Conservation (phyloP, 176 grass and related monocot species). For the Hordeum marinum region DNA sequence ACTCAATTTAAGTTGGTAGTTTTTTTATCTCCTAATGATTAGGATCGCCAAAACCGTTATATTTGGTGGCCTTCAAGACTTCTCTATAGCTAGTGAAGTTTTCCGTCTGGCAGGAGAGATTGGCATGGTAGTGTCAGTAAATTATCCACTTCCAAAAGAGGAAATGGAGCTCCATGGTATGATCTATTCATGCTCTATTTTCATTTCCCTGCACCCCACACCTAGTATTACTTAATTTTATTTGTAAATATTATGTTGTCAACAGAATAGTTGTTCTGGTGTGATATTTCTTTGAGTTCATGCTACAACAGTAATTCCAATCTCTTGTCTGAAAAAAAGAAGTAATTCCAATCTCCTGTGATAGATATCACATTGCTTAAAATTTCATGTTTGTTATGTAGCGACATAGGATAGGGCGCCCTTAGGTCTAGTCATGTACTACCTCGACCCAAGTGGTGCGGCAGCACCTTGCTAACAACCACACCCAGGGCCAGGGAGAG, state of each 20-base stretch:
- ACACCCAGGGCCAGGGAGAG: not conserved
- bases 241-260: not conserved
- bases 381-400: not conserved
- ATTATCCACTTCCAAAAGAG: conserved; percentile 72
- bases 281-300: not conserved
- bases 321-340: not conserved
- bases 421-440: not conserved
- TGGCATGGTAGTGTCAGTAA: conserved; percentile 70
- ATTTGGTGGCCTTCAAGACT: conserved; percentile 67
- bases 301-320: not conserved
- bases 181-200: conserved; percentile 2
- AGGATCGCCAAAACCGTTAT: conserved; percentile 93
- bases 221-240: not conserved
- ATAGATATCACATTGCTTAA: not conserved
- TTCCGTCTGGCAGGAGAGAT: conserved; percentile 68
- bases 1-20: not conserved
- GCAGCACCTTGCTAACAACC: not conserved
- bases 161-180: conserved; percentile 76
- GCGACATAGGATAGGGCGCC: not conserved
- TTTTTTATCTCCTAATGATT: not conserved
- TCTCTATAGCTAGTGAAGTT: conserved; percentile 65
- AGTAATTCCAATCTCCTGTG: not conserved
- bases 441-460: not conserved
- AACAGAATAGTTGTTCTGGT: not conserved
- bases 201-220: not conserved